Evolutionary conservation across 2,329 filamentous ascomycete species (phyloP).

Genomic region (Fusarium succisae): DNA sequence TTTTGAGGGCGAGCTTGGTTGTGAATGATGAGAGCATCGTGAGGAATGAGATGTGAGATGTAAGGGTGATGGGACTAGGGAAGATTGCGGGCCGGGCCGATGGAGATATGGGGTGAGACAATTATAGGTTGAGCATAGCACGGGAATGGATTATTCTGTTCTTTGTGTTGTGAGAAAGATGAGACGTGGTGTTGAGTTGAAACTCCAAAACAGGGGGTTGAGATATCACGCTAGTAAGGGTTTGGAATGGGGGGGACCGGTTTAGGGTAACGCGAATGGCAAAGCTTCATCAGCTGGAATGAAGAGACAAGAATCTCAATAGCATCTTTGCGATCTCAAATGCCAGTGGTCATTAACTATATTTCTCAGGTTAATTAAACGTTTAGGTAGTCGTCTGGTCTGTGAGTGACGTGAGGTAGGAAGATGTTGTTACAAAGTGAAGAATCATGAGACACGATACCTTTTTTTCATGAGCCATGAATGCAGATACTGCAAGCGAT

Average conservation of each 20-base stretch:
- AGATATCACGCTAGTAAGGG: constrained; percentile 21
- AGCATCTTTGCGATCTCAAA: neutral
- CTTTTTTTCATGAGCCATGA: too few relatives aligned
- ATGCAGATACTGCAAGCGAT: too few relatives aligned
- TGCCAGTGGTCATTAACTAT: neutral
- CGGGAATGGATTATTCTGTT: neutral
- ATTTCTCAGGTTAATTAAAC: too few relatives aligned
- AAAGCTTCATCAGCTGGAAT: neutral
- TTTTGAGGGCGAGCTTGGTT: constrained; percentile 67
- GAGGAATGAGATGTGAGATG: constrained; percentile 12
- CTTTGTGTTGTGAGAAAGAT: constrained; percentile 19
- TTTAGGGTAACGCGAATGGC: constrained; percentile 17
- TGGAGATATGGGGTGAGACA: neutral
- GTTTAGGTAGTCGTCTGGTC: too few relatives aligned
- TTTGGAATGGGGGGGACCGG: constrained; percentile 24
- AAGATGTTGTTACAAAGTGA: too few relatives aligned
- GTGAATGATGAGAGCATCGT: constrained; percentile 65
- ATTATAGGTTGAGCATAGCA: neutral
- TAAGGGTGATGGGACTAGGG: too few relatives aligned
- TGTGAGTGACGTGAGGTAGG: too few relatives aligned
- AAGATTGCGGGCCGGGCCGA: neutral
- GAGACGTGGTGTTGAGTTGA: constrained; percentile 36
- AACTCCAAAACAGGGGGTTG: constrained; percentile 20
- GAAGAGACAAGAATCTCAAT: neutral
- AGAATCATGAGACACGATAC: too few relatives aligned